Evolutionary conservation across 163 green algal species (phyloP), one percentile per base, ranked within the genome.

Genomic region (Dunaliella salina): DNA sequence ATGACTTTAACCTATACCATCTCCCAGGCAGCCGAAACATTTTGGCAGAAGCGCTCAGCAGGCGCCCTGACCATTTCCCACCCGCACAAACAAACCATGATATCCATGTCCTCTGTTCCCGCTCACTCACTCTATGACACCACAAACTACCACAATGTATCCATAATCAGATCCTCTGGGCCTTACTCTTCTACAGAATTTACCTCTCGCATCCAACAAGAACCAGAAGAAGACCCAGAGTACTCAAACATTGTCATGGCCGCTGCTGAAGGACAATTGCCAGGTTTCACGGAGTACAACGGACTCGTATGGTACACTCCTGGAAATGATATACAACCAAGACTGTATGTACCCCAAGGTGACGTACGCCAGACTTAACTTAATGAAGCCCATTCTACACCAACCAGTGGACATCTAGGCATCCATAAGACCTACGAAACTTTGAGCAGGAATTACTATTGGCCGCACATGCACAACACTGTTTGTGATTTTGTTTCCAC

Each of bases 21-120:
- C 83, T 84, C 22, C 50, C 63, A 15, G 46, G 79, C 22, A 82
- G 57, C 0, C 35, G 80, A 25, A 85, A 83, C 30, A 82, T 85
- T 46, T 67, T 87, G 30, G 86, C 82, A 82, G 82, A 86, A 25
- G 82, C 82, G 25, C n/a, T 89, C 5, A 83, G 45, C 33, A 1
- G 71, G 18, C 71, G 71, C 71, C 71, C 25, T 33, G 1, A 85
- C 84, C 1, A 59, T 50, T 15, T 18, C 18, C 57, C 57, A 69
- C 57, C 57, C 57, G 15, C 18, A 15, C 15, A 15, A 18, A 26
- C 57, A 15, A 69, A 69, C 18, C 15, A 69, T 15, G 15, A 69
- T 26, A 69, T 69, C 15, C 15, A 69, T 26, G 57, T 69, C 57
- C 57, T 69, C 15, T 69, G 57, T 69, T 69, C 57, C 18, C 15